Evolutionary conservation across 805 yeast genomes (phyloP).

Genomic region (Ogataea methanolica): DNA sequence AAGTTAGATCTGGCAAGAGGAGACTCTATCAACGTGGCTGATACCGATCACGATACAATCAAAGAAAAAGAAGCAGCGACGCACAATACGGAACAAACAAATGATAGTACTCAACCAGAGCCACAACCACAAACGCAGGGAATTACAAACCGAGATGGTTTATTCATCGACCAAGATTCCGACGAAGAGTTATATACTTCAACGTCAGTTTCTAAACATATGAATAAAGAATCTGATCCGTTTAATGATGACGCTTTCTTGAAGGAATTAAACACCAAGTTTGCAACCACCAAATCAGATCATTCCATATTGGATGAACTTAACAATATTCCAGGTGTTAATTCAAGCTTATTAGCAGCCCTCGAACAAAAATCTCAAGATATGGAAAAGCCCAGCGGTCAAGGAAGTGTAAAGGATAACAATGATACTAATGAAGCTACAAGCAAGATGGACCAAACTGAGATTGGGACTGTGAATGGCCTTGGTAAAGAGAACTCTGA

Average conservation of each 20-base stretch:
- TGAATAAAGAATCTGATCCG: conserved; percentile 6
- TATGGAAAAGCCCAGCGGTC: neutral
- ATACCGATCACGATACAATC: conserved; percentile 1
- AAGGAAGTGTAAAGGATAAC: too few species aligned
- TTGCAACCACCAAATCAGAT: too few species aligned
- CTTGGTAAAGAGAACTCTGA: neutral
- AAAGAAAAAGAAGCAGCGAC: neutral
- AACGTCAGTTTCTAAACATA: neutral
- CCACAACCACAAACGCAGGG: neutral
- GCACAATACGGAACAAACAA: neutral
- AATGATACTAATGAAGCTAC: neutral
- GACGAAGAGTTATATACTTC: conserved; percentile 18
- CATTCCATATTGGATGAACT: too few species aligned
- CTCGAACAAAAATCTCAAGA: too few species aligned
- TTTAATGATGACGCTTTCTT: neutral
- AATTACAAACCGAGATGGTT: conserved; percentile 9
- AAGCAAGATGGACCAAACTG: neutral
- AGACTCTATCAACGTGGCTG: conserved; percentile 2
- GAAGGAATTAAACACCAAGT: neutral
- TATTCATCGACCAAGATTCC: conserved; percentile 4
- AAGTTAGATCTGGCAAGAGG: conserved; percentile 1
- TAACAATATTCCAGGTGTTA: neutral
- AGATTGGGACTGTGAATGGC: neutral
- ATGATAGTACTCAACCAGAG: neutral
- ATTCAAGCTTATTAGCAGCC: too few species aligned